A percentile compares a stretch with the other conserved stretches of the same genome.
Evolutionary conservation across 345 rosid species (phyloP).

Genomic region (Lepidium didymum): DNA sequence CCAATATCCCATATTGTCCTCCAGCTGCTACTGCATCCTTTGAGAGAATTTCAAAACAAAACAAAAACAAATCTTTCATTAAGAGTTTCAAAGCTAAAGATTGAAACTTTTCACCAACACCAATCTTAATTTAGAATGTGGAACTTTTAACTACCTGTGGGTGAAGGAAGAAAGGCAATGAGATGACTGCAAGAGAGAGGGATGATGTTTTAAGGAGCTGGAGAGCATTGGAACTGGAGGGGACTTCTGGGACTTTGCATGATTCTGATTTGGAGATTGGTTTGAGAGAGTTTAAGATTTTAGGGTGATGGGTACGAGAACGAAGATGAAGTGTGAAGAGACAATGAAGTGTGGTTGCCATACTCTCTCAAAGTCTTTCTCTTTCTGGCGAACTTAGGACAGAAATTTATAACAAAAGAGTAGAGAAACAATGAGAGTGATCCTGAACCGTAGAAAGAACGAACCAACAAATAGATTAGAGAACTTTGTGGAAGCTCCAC

Average conservation of each 20-base stretch:
- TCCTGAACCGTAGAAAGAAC: not conserved
- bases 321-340: slow-evolving; percentile 35
- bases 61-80: no score
- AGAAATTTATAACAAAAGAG: not conserved
- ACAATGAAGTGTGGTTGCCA: slow-evolving; percentile 61
- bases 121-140: not conserved
- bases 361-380: slow-evolving; percentile 22
- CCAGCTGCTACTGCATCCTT: slow-evolving; percentile 75
- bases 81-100: not conserved
- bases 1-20: slow-evolving; percentile 75
- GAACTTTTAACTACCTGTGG: slow-evolving; percentile 34
- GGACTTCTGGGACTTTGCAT: not conserved
- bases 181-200: slow-evolving; percentile 45
- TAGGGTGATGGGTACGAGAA: slow-evolving; percentile 15
- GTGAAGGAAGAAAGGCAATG: slow-evolving; percentile 57
- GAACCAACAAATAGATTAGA: slow-evolving; percentile 14
- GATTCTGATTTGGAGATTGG: slow-evolving; percentile 13
- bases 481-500: not conserved
- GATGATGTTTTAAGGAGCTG: slow-evolving; percentile 35
- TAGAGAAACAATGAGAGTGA: not conserved
- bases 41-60: no score
- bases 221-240: slow-evolving; percentile 20
- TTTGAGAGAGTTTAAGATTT: slow-evolving; percentile 15
- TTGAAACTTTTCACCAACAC: not conserved
- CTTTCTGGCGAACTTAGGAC: not conserved